Conservation (phyloP, 176 grass and related monocot genomes). For the Eleusine indica region DNA sequence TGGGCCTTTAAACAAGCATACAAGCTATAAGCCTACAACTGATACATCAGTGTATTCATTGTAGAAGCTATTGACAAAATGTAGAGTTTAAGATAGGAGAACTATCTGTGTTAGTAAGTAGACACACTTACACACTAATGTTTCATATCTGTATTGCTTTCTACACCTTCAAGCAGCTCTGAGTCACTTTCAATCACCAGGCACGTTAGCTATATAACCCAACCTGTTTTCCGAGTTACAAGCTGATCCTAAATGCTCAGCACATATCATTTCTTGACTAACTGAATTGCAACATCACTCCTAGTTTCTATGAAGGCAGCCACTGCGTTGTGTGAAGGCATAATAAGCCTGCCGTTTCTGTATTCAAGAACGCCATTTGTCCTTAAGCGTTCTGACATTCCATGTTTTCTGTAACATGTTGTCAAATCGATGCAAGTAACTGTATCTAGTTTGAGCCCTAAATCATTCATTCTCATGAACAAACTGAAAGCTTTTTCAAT, state of each 20-base stretch:
- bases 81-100: neutral
- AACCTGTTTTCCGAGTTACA: conserved; percentile 29
- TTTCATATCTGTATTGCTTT: conserved; percentile 9
- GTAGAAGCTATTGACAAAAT: neutral
- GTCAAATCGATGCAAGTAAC: conserved; percentile 55
- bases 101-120: neutral
- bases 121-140: neutral
- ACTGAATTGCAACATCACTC: conserved; percentile 16
- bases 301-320: conserved; percentile 42
- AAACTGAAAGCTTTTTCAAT: conserved; percentile 67
- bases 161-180: conserved; percentile 16
- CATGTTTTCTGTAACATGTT: conserved; percentile 49
- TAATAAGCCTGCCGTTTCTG: conserved; percentile 37
- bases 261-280: conserved; percentile 54
- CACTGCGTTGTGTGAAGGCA: conserved; percentile 43
- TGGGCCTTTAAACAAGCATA: neutral
- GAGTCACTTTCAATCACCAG: conserved; percentile 18
- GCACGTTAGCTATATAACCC: conserved; percentile 14
- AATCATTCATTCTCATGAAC: conserved; percentile 61
- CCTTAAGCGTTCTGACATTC: conserved; percentile 52
- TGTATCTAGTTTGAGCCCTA: conserved; percentile 52
- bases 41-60: conserved; percentile 4
- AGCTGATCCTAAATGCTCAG: neutral
- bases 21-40: neutral
- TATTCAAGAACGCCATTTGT: conserved; percentile 56